Evolutionary conservation across 805 yeast species (phyloP), one percentile per base, ranked within the genome.

Genomic region (Kluyveromyces wickerhamii): DNA sequence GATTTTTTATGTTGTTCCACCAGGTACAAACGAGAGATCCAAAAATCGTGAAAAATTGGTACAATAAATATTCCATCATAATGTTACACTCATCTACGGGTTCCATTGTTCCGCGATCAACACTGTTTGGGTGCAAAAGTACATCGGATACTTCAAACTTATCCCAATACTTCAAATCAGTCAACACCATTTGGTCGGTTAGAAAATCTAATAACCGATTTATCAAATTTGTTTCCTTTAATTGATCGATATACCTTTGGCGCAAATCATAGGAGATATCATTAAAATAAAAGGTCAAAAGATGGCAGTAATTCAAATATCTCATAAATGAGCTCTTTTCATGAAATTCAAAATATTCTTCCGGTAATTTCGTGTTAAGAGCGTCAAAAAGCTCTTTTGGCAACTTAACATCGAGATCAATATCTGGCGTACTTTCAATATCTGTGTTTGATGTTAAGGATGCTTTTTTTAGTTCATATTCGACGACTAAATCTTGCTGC

Each of bases 1-100:
- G 71, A 49, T 82, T 82, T 43, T 86, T 71, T 21, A 86, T 66
- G 12, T 72, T 73, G 35, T 72, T 64, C 60, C 68, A 87, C 95
- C 95, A 88, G 10, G 58, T 56, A 30, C 52, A 50, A 1, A 58
- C 46, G 6, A 50, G 34, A 6, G 60, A 51, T 12, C 62, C 62
- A 27, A 57, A 51, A 28, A 47, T 47, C 17, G 47, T 46, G 34
- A 54, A 56, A 16, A 54, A 31, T 25, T 43, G 41, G 35, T 50
- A 54, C 38, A 56, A 24, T 12, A 45, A 21, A 36, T 53, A 49
- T 15, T 37, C 52, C 46, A 52, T 32, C 19, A 44, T 44, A 39
- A 48, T 55, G 15, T 49, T 47, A 32, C 56, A 53, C 17, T 59
- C 58, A 19, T 48, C 45, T 4, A 42, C 41, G 2, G 50, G 32